Base-by-base conservation (phyloP, 1,284 basidiomycete genomes). In the Takashimella tepidaria region DNA sequence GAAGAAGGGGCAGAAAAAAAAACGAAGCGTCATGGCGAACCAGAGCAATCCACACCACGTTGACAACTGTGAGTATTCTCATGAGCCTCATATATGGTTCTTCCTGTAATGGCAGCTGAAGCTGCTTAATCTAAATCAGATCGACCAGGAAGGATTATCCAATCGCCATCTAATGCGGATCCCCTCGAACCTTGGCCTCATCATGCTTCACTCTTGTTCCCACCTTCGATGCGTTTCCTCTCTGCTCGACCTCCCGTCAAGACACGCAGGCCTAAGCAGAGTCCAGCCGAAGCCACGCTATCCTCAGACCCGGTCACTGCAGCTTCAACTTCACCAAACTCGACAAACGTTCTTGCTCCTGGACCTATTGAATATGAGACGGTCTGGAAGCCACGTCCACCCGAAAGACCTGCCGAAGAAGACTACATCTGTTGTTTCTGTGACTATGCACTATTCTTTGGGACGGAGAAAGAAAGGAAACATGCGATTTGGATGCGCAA, bases 391-490 rank as follows among this genome's bases (percentile, higher is more conserved):
- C 40, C 5, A 44, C 42, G 3, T 31, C 41, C 11, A 41, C 45
- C 55, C 72, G 20, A 71, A 69, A 79, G 53, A 79, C 82, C 66
- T 2, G 57, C 86, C 6, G 80, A 78, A 50, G 88, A 89, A 27
- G 90, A 92, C 70, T 92, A 88, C 85, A 86, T 92, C 59, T 93
- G 90, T 69, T 82, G 85, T 59, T 86, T 87, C 65, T 93, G 90
- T 78, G 89, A 92, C 74, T 89, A 89, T 69, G 80, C 83, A 59
- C 72, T 93, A 54, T 91, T 90, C 70, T 93, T 88, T 69, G 86
- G 88, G 10, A 58, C 67, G 8, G 87, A 87, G 55, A 83, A 85
- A 23, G 61, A 68, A 49, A 81, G 80, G 56, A 85, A 83, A 69
- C 78, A 81, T 27, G 86, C 86, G 37, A 78, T 92, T 56, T 78